Evolutionary conservation across 2,329 filamentous ascomycete species (phyloP), one percentile per base, ranked within the genome.

Genomic region (Ilyonectria robusta): DNA sequence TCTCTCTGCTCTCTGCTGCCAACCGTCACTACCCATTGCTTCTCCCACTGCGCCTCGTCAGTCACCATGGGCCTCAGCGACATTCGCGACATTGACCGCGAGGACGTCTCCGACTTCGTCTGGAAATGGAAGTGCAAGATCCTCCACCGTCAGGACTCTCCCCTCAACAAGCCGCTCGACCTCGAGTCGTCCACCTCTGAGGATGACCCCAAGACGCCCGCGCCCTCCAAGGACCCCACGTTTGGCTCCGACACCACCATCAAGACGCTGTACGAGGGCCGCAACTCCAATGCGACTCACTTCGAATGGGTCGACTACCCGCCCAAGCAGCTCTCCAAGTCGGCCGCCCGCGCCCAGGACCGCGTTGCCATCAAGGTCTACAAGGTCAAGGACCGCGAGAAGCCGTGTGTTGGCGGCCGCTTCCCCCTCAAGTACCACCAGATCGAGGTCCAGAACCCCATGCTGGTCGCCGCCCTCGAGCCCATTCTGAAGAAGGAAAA

Each of bases 331-430:
- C 72, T 83, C 60, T 82, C 79, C 74, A 83, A 82, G 62, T 76
- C 76, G 26, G 77, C 74, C 3, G 73, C 77, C 53, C 76, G 76
- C 46, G 78, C 74, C 7, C 78, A 84, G 48, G 80, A 82, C 54
- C 77, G 80, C 4, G 79, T 81, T 15, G 82, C 84, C 64, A 82
- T 86, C 77, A 83, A 80, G 66, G 75, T 85, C 21, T 85, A 79
- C 81, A 85, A 84, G 78, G 70, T 82, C 77, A 84, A 83, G 70
- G 83, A 86, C 70, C 65, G 65, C 29, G 72, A 73, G 10, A 84
- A 85, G 76, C 77, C 80, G 4, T 76, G 80, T 61, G 77, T 85
- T 42, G 77, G 69, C 0, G 82, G 82, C 26, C 74, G 75, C n/a
- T 80, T 76, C 37, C 75, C 78, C 11, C 75, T 85, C 60, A 82